Base-by-base conservation (phyloP, 768 basidiomycete species). In the Kockovaella imperatae region DNA sequence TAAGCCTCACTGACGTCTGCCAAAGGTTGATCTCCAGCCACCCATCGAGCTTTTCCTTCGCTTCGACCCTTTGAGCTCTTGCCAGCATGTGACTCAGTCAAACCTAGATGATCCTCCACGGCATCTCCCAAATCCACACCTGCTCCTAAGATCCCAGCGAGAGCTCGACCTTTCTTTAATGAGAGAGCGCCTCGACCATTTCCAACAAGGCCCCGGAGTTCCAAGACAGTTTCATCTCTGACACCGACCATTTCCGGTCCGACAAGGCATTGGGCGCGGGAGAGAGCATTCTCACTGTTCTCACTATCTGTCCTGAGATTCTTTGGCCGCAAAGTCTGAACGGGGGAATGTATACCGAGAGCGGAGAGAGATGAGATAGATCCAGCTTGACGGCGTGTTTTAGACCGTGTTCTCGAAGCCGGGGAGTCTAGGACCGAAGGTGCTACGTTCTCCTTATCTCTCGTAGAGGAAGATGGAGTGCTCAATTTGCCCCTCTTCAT, bases 1-100 rank as follows among this genome's bases (percentile, higher is more conserved):
- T 70, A 67, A 17, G 63, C 63, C 35, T 64, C 63, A 28, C 59
- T 62, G 5, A 70, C 66, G 59, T 70, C 68, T 13, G 45, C 60
- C 23, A 70, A 38, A 5, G 52, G 49, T 13, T 46, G 54, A 49
- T 62, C 66, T 13, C 49, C 29, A 24, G 32, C 18, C 6, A 21
- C 51, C 34, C 23, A 45, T 43, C 15, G 36, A 8, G 10, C 34
- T 34, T 6, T 29, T 17, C 36, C 35, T 48, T 5, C 14, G 20
- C 44, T 42, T 36, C 21, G 36, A 20, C n/a, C 31, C n/a, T 32
- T 32, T 32, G 31, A 32, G 31, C 31, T 32, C 31, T n/a, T 32
- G 11, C 11, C n/a, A n/a, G n/a, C n/a, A 7, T 18, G 36, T 18
- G 7, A 10, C n/a, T 21, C 36, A 38, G 36, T 17, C n/a, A 38